phyloP scores from a whole-genome alignment of 1,284 basidiomycete genomes.

The Porodaedalea pini region DNA sequence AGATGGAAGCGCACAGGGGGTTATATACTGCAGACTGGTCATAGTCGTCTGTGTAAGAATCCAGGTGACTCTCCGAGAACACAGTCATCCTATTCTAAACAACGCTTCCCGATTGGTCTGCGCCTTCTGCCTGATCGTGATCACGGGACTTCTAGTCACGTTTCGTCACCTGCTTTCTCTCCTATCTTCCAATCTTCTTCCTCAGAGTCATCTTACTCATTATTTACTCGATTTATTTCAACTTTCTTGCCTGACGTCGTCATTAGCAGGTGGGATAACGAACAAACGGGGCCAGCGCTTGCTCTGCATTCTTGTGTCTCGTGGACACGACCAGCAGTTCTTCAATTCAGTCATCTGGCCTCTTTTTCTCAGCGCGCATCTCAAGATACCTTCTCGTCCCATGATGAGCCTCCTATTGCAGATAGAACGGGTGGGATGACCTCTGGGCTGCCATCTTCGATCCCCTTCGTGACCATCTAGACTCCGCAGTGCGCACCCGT shows the following conservation, averaged over 20 bases:
- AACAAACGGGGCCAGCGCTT: background rate
- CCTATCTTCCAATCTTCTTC: no score
- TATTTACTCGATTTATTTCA: background rate
- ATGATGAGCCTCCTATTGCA: slow-evolving; percentile 1
- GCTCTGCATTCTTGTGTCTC: slow-evolving; percentile 1
- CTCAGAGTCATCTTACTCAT: no score
- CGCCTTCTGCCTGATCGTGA: background rate
- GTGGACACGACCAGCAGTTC: slow-evolving; percentile 11
- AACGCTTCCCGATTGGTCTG: background rate
- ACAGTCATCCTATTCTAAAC: background rate
- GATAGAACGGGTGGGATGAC: background rate
- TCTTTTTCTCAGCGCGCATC: background rate
- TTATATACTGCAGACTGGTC: background rate
- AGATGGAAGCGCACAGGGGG: background rate
- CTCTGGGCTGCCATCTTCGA: background rate
- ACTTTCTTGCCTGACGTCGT: background rate
- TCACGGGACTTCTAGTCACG: background rate
- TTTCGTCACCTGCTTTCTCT: background rate
- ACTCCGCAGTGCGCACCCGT: no score
- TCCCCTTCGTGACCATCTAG: background rate
- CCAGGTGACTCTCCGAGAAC: background rate
- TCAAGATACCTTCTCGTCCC: background rate
- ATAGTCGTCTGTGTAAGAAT: background rate
- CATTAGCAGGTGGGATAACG: background rate
- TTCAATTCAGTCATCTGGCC: slow-evolving; percentile 12